Base-by-base conservation (phyloP, 345 rosid genomes). In the Camelina sativa region DNA sequence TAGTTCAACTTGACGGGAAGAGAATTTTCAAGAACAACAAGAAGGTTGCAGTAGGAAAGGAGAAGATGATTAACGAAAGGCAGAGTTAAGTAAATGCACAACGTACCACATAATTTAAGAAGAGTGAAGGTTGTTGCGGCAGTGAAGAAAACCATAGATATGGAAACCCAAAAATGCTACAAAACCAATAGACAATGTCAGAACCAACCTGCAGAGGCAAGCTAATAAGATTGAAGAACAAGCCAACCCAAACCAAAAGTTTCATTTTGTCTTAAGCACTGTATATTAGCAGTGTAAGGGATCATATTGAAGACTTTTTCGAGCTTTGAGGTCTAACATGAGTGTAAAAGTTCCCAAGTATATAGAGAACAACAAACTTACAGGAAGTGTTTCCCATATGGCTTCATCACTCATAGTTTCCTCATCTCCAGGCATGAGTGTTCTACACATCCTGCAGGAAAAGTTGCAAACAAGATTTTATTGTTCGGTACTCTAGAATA, bases 321-420 rank as follows among this genome's bases (percentile, higher is more conserved):
- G n/a, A 22, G 53, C 69, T 53, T 17, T 12, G 37, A 28, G 19
- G 13, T 30, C 30, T 63, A 40, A 30, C 40, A 9, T 40, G 37
- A 1, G 17, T 43, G 40, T 25, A 73, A 1, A 63, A 43, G 69
- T 64, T 72, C 34, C 9, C 2, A 28, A 8, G 25, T 11, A 35
- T 19, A 22, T 47, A 50, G 57, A 52, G 51, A 52, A 73, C 13
- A 25, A 62, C 8, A 4, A 62, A 84, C 91, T 88, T 82, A 93
- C 97, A 44, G 96, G 96, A 81, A 93, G 97, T 20, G 94, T 93
- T 82, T 89, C 93, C 97, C 97, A 93, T 81, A 93, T 93, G 71
- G 93, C 92, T 82, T 93, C 97, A 75, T 93, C 96, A 57, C 84
- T 91, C 84, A 88, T 84, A 84, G 84, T 93, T 82, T 91, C 98